Conservation (phyloP, 768 basidiomycete genomes). For the Pluteus cervinus region DNA sequence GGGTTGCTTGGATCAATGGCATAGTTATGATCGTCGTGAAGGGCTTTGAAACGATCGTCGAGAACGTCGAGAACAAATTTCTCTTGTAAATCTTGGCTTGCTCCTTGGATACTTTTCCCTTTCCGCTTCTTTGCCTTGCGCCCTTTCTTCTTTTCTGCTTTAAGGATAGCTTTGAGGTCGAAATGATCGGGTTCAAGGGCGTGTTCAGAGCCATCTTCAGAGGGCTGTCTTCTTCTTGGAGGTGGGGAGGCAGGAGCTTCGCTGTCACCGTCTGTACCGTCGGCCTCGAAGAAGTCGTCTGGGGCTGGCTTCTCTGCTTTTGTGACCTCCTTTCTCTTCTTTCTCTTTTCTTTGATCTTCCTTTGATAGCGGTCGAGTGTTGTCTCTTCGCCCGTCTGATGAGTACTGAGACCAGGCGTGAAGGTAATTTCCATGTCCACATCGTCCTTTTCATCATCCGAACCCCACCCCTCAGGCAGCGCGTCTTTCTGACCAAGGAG, state of each 20-base stretch:
- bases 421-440: constrained; percentile 96
- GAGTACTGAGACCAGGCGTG: constrained; percentile 69
- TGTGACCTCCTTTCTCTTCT: constrained; percentile 58
- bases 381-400: constrained; percentile 58
- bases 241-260: constrained; percentile 12
- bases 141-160: constrained; percentile 70
- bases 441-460: constrained; percentile 38
- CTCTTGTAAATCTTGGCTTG: constrained; percentile 74
- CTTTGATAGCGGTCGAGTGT: constrained; percentile 85
- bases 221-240: too few relatives aligned
- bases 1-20: constrained; percentile 97
- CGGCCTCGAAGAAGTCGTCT: constrained; percentile 78
- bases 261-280: constrained; percentile 16
- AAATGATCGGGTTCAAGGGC: constrained; percentile 75
- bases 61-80: constrained; percentile 79
- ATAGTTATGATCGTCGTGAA: constrained; percentile 87
- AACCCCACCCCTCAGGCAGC: constrained; percentile 83
- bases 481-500: constrained; percentile 65
- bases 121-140: constrained; percentile 37
- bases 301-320: constrained; percentile 15
- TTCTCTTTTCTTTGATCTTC: constrained; percentile 86
- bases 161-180: constrained; percentile 83
- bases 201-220: constrained; percentile 61
- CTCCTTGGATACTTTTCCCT: too few relatives aligned
- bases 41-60: constrained; percentile 81